Conservation (phyloP, 371 early-diverging fungal genomes). For the Mucor velutinosus region DNA sequence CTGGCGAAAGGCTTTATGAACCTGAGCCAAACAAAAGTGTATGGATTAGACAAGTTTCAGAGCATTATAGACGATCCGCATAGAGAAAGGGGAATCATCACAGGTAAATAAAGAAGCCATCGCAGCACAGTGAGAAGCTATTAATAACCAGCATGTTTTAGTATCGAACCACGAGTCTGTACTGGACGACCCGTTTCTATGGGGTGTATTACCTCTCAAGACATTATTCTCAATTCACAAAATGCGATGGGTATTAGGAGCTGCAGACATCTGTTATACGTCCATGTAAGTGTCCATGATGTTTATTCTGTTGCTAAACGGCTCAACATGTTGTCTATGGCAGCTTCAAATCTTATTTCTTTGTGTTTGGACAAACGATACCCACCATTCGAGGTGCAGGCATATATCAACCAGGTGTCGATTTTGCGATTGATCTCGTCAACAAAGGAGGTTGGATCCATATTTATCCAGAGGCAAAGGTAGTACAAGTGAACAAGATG, state of each 20-base stretch:
- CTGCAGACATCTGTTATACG: conserved; percentile 83
- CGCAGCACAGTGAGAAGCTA: neutral
- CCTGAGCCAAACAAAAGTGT: conserved; percentile 51
- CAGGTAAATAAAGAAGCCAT: conserved; percentile 45
- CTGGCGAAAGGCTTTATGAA: conserved; percentile 59
- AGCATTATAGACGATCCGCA: conserved; percentile 55
- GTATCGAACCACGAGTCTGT: conserved; percentile 58
- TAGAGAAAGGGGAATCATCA: conserved; percentile 65
- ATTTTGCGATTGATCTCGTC: conserved; percentile 63
- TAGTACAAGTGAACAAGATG: conserved; percentile 66
- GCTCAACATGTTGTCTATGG: neutral
- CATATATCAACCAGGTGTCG: conserved; percentile 84
- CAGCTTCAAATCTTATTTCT: conserved; percentile 68
- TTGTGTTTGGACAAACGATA: conserved; percentile 78
- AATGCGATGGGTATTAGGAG: conserved; percentile 86
- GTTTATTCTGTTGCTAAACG: neutral
- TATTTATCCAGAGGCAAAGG: conserved; percentile 83
- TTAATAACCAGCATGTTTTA: conserved; percentile 3
- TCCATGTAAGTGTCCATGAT: conserved; percentile 53
- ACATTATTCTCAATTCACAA: conserved; percentile 47
- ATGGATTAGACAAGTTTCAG: conserved; percentile 64
- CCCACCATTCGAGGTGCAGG: conserved; percentile 86
- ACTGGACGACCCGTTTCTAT: conserved; percentile 84
- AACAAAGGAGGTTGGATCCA: conserved; percentile 64
- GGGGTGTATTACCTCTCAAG: conserved; percentile 71